Conservation (phyloP, 345 rosid genomes). For the Microcos paniculata region DNA sequence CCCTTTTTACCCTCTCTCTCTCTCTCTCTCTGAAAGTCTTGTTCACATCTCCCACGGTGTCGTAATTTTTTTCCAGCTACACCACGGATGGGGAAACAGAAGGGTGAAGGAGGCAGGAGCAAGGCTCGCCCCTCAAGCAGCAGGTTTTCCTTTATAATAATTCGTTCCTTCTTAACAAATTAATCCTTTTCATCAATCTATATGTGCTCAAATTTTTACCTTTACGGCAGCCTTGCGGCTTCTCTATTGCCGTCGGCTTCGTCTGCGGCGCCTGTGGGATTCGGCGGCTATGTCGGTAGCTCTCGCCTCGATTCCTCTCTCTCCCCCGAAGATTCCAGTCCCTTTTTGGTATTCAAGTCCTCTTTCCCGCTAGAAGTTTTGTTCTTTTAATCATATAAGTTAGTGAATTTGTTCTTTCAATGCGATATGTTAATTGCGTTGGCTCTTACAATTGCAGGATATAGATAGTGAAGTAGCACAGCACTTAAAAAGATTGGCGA, state of each 20-base stretch:
- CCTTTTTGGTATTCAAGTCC: conserved; percentile 40
- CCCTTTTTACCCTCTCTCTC: neutral
- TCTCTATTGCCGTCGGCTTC: conserved; percentile 67
- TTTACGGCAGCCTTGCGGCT: conserved; percentile 61
- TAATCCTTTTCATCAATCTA: neutral
- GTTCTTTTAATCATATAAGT: neutral
- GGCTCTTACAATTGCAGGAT: conserved; percentile 45
- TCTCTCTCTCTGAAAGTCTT: neutral
- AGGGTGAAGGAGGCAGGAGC: conserved; percentile 76
- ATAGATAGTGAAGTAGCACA: conserved; percentile 76
- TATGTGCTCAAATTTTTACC: conserved; percentile 11
- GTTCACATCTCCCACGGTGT: neutral
- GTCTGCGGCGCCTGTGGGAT: conserved; percentile 61
- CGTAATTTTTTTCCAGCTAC: neutral
- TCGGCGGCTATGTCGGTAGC: conserved; percentile 88
- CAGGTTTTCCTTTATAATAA: conserved; percentile 56
- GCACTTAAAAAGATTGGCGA: conserved; percentile 78
- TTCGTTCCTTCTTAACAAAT: neutral
- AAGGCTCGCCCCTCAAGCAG: conserved; percentile 97
- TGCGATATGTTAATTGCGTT: neutral
- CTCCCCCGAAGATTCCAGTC: conserved; percentile 41
- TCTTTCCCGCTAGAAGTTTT: neutral
- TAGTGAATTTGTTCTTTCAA: conserved; percentile 2
- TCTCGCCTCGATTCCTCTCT: conserved; percentile 66
- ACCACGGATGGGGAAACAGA: conserved; percentile 69